phyloP scores from a whole-genome alignment of 345 rosid genomes.

The Theobroma cacao region DNA sequence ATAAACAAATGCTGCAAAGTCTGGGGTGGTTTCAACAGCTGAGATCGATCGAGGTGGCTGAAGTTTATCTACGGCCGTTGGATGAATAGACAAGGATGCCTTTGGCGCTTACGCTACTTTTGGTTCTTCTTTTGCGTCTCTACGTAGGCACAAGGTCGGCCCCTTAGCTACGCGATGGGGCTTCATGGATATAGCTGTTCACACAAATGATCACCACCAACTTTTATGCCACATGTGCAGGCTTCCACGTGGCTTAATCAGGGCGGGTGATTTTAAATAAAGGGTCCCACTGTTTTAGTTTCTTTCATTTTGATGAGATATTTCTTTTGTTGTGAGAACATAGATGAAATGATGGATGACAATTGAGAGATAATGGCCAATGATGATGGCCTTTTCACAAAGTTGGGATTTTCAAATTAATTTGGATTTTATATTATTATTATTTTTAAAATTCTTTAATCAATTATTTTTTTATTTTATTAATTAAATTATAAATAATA shows the following conservation, averaged over 20 bases:
- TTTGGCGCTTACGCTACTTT: conserved; percentile 48
- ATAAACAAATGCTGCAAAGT: conserved; percentile 26
- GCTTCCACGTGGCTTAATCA: conserved; percentile 14
- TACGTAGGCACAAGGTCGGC: conserved; percentile 22
- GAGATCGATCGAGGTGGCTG: conserved; percentile 40
- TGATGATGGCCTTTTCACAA: background rate
- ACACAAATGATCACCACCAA: conserved; percentile 6
- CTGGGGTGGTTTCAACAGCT: conserved; percentile 17
- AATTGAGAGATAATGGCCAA: background rate
- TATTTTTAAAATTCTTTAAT: too few relatives aligned
- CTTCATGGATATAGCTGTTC: conserved; percentile 10
- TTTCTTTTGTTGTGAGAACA: background rate
- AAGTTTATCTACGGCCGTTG: conserved; percentile 17
- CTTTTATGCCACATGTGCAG: conserved; percentile 4
- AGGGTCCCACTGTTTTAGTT: background rate
- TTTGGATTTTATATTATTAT: too few relatives aligned
- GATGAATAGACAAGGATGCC: conserved; percentile 35
- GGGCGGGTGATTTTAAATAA: background rate
- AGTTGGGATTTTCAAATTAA: background rate
- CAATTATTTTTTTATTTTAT: background rate
- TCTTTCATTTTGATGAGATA: background rate
- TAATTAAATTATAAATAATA: background rate
- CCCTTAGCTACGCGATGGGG: conserved; percentile 15
- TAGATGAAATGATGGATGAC: background rate
- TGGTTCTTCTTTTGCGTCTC: conserved; percentile 27